phyloP scores from a whole-genome alignment of 1,284 basidiomycete species.

The Lignosus rhinocerotis region DNA sequence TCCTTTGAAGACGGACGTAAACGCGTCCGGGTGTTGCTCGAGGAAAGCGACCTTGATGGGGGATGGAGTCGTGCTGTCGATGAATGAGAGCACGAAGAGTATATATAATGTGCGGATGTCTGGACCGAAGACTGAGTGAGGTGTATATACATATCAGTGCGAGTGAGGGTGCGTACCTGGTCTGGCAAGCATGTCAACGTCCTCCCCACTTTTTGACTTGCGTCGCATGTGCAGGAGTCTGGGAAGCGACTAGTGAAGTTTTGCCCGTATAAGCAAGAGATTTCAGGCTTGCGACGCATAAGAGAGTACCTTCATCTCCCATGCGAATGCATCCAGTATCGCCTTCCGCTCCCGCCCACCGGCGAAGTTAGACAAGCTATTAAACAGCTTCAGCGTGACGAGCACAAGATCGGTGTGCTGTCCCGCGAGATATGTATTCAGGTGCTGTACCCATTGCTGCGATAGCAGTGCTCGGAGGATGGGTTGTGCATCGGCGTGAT shows the following conservation, averaged over 20 bases:
- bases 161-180: conserved; percentile 48
- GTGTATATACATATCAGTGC: not conserved
- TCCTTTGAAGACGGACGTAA: conserved; percentile 69
- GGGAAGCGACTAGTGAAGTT: conserved; percentile 50
- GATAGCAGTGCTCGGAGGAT: conserved; percentile 61
- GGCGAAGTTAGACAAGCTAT: conserved; percentile 59
- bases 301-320: conserved; percentile 67
- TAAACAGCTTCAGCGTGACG: conserved; percentile 62
- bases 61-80: conserved; percentile 47
- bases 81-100: conserved; percentile 69
- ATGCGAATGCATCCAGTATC: conserved; percentile 66
- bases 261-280: not conserved
- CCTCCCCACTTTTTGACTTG: conserved; percentile 45
- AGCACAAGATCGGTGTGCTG: conserved; percentile 64
- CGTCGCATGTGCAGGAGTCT: conserved; percentile 72
- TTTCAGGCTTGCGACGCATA: too few relatives aligned
- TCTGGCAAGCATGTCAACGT: conserved; percentile 44
- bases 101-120: conserved; percentile 76
- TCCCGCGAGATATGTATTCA: conserved; percentile 61
- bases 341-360: conserved; percentile 62
- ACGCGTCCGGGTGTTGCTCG: conserved; percentile 63
- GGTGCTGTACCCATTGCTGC: conserved; percentile 49
- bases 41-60: conserved; percentile 63
- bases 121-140: conserved; percentile 23
- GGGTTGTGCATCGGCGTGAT: conserved; percentile 58